Evolutionary conservation across 176 grass and related monocot species (phyloP), one percentile per base, ranked within the genome.

Genomic region (Lolium rigidum): DNA sequence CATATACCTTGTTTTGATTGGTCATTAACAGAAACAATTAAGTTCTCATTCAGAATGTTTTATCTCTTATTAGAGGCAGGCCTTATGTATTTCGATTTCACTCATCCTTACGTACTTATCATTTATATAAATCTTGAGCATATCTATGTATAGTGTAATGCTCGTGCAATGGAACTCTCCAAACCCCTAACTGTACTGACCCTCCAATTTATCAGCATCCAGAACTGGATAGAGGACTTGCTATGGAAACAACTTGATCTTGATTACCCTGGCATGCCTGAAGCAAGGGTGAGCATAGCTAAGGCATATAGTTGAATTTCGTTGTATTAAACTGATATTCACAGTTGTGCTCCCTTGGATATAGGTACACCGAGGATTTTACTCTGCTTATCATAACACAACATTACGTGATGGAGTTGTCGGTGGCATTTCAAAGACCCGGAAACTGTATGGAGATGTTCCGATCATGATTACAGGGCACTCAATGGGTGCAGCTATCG

Each of bases 351-450:
- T 68, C 11, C 22, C 58, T 65, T 43, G 10, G 20, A 62, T 51
- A 66, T 57, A 99, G 97, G 94, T 99, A 68, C 97, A 99, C 83
- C 88, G 87, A 50, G 97, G 97, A 21, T 99, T 99, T 94, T 96
- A 99, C 70, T 80, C 87, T 88, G 90, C 94, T 39, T 99, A 94
- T 66, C 94, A 99, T 76, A 94, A 96, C 83, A 94, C 94, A 8
- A 92, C 90, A 68, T 21, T 96, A 35, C 87, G 85, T 21, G 86
- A 85, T 80, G 92, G 87, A 80, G 91, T 96, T 49, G 66, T 90
- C 57, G 83, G 54, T 22, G 90, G 94, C 57, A 88, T 96, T 86
- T 64, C 88, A 75, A 90, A 87, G 82, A 99, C 89, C 41, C 79
- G 17, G 35, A 75, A 96, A 69, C 28, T 91, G 20, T 83, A 88